Evolutionary conservation across 2,329 filamentous ascomycete genomes (phyloP).

Genomic region (Ramularia collo-cygni): DNA sequence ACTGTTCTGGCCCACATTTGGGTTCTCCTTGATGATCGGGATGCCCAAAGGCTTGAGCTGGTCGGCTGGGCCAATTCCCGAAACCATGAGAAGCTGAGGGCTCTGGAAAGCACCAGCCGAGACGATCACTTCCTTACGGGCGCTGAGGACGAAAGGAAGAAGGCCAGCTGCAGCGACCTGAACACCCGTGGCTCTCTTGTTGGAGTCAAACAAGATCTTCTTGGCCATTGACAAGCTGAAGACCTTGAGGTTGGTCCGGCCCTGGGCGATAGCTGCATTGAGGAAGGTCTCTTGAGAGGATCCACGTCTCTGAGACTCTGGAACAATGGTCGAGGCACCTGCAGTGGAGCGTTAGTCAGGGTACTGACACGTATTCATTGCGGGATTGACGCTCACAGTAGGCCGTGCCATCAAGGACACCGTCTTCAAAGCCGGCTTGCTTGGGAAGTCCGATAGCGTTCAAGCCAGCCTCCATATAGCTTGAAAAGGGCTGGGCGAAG

Average conservation of each 20-base stretch:
- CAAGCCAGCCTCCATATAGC: constrained; percentile 9
- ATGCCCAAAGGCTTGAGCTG: constrained; percentile 47
- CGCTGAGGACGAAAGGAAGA: constrained; percentile 14
- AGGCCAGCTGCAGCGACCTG: constrained; percentile 7
- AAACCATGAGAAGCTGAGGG: constrained; percentile 58
- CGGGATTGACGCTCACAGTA: constrained; percentile 4
- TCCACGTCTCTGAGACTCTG: constrained; percentile 12
- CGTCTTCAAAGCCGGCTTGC: constrained; percentile 11
- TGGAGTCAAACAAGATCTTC: constrained; percentile 25
- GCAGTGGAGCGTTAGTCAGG: too few relatives aligned
- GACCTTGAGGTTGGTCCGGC: constrained; percentile 25
- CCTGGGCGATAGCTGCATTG: constrained; percentile 11
- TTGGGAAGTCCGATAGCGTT: constrained; percentile 11
- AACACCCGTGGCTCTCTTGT: constrained; percentile 25
- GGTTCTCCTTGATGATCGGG: constrained; percentile 47
- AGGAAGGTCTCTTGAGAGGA: constrained; percentile 26
- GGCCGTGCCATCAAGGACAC: constrained; percentile 11
- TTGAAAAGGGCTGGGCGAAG: constrained; percentile 11
- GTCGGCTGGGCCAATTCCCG: constrained; percentile 52
- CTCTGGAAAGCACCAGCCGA: constrained; percentile 55
- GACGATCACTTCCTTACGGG: constrained; percentile 38
- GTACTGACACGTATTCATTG: too few relatives aligned
- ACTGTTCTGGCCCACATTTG: constrained; percentile 55
- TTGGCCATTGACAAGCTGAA: constrained; percentile 25
- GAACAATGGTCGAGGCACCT: constrained; percentile 11